A percentile compares a stretch with the other conserved stretches of the same genome.
These are phyloP conservation scores for Hypoxylon fuscum DNA, from an alignment of 495 filamentous ascomycete species.

Conservation along the genomic window DNA sequence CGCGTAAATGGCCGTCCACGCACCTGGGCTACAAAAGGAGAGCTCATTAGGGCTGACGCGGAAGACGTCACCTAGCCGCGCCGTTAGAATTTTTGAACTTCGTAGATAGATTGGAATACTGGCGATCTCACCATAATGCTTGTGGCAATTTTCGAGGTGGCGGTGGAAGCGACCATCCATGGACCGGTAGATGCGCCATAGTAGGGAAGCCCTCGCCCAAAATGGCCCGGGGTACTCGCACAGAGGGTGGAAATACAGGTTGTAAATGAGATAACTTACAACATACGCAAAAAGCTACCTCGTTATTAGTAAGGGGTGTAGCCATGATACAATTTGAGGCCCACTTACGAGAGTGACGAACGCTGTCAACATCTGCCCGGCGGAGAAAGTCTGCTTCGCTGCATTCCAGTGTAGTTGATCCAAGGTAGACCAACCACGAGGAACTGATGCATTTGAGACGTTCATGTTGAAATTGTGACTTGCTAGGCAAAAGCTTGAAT, in stretches of 20 bases:
- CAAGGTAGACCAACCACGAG: too few species aligned
- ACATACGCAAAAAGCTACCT: slow-evolving; percentile 7
- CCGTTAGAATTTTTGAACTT: not conserved
- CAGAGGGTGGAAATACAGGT: slow-evolving; percentile 57
- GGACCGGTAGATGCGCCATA: slow-evolving; percentile 32
- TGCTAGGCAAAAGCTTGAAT: too few species aligned
- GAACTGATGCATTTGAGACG: too few species aligned
- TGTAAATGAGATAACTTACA: slow-evolving; percentile 42
- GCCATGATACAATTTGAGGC: too few species aligned
- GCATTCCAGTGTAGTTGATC: too few species aligned
- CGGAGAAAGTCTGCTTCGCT: too few species aligned
- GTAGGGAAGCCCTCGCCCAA: slow-evolving; percentile 31
- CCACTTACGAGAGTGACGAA: too few species aligned
- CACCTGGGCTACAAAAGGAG: slow-evolving; percentile 48
- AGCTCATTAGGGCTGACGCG: slow-evolving; percentile 57
- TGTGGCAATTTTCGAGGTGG: too few species aligned
- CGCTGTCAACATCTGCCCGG: too few species aligned
- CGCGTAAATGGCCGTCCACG: slow-evolving; percentile 55
- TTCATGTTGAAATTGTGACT: too few species aligned
- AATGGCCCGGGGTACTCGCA: slow-evolving; percentile 55
- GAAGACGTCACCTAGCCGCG: slow-evolving; percentile 47
- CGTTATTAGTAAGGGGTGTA: too few species aligned
- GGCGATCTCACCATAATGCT: slow-evolving; percentile 6
- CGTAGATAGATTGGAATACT: slow-evolving; percentile 19
- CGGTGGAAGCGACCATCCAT: not conserved